Evolutionary conservation across 345 rosid genomes (phyloP), one percentile per base, ranked within the genome.

Genomic region (Viola odorata): DNA sequence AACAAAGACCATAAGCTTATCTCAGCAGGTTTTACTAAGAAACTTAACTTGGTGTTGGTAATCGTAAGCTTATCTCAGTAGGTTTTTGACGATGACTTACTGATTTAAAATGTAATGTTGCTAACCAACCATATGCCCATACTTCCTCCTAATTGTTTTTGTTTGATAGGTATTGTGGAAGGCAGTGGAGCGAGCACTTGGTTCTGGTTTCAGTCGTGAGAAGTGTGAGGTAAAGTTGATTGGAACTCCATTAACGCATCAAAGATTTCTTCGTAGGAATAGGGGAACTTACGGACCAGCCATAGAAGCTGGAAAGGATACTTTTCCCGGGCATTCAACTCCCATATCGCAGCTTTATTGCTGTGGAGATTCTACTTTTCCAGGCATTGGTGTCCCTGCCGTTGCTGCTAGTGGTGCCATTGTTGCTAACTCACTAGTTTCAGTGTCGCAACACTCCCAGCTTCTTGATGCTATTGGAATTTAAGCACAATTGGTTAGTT

Each of bases 371-470:
- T 91, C 98, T 3, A 92, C 96, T 49, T 91, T 91, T 71, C 96
- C 96, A 0, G 98, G 96, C 63, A 87, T 87, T 16, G 95, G 96
- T 8, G 89, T 91, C 67, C 96, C 94, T 32, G 98, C 96, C 12
- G 91, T 91, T 55, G 95, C 95, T 48, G 95, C 96, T 45, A 87
- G 98, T 53, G 96, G 98, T 3, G 94, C 96, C 17, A 91, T 89
- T 55, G 96, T 91, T 51, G 98, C 95, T 3, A 91, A 87, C 69
- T 85, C 98, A 3, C 73, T 87, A 9, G 95, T 89, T 50, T 70
- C 95, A 0, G 96, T 91, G 37, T 66, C 86, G 60, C 78, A 85
- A 64, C 98, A 91, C 75, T 80, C 91, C 0, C 79, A 89, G 77
- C 95, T 89, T 65, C 91, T 91, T 45, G 94, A 91, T 63, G 97